phyloP scores from a whole-genome alignment of 495 filamentous ascomycete species.

The Lasiosphaeriaceae sp. region DNA sequence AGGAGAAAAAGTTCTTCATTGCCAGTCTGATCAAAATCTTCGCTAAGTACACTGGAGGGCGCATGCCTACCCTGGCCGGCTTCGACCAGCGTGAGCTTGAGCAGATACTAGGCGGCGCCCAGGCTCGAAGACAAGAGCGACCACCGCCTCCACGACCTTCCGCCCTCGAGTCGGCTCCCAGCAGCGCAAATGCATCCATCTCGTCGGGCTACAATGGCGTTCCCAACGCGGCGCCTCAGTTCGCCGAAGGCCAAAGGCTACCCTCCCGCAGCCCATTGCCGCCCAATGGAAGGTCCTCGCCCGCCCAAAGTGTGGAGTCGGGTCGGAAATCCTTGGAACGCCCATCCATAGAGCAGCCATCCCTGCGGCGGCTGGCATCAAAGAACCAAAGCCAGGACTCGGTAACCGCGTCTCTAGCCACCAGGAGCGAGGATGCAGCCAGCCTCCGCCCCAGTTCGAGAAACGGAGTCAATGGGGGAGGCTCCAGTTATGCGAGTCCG shows the following conservation, averaged over 20 bases:
- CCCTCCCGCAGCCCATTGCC: slow-evolving; percentile 29
- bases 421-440: slow-evolving; percentile 44
- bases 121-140: slow-evolving; percentile 23
- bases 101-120: slow-evolving; percentile 53
- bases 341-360: slow-evolving; percentile 31
- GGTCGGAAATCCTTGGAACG: slow-evolving; percentile 37
- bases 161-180: slow-evolving; percentile 24
- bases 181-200: slow-evolving; percentile 22
- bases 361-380: slow-evolving; percentile 43
- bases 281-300: slow-evolving; percentile 31
- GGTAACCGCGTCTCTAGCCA: slow-evolving; percentile 39
- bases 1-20: slow-evolving; percentile 98
- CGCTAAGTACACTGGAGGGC: slow-evolving; percentile 89
- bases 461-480: slow-evolving; percentile 14
- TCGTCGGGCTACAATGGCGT: slow-evolving; percentile 26
- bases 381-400: slow-evolving; percentile 57
- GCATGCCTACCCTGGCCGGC: slow-evolving; percentile 70
- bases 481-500: slow-evolving; percentile 33
- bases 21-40: slow-evolving; percentile 92
- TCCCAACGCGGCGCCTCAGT: slow-evolving; percentile 6
- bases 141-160: slow-evolving; percentile 28
- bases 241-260: slow-evolving; percentile 15
- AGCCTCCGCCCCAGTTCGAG: slow-evolving; percentile 48
- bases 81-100: slow-evolving; percentile 80
- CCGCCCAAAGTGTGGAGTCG: slow-evolving; percentile 44